Conservation (phyloP, 805 yeast species). For the Hanseniaspora meyeri region DNA sequence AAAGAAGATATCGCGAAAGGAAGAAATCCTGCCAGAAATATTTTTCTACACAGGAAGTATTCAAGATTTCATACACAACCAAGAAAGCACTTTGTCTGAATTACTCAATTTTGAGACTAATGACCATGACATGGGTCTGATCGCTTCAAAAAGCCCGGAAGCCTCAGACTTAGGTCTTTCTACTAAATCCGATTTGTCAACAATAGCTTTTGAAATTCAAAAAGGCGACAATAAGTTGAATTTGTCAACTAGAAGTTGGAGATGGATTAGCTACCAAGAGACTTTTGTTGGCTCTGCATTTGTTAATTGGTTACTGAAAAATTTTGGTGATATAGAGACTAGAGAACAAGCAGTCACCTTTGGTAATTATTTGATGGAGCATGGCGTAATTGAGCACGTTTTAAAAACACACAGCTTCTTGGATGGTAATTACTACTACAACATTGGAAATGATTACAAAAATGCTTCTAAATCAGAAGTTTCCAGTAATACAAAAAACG, state of each 20-base stretch:
- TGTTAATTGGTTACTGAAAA: conserved; percentile 72
- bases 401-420: conserved; percentile 70
- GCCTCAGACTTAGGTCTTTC: conserved; percentile 28
- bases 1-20: conserved; percentile 26
- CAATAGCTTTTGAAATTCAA: conserved; percentile 55
- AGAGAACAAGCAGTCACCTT: conserved; percentile 72
- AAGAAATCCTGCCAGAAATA: conserved; percentile 58
- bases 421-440: conserved; percentile 89
- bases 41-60: conserved; percentile 79
- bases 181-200: conserved; percentile 38
- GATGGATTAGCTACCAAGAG: conserved; percentile 60
- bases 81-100: conserved; percentile 34
- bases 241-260: conserved; percentile 80
- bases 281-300: conserved; percentile 79
- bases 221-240: conserved; percentile 45
- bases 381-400: conserved; percentile 67
- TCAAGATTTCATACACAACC: conserved; percentile 48
- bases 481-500: neutral
- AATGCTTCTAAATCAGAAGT: conserved; percentile 14
- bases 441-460: conserved; percentile 45
- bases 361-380: conserved; percentile 67
- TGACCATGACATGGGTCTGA: conserved; percentile 12
- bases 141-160: neutral
- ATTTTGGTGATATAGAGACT: conserved; percentile 65
- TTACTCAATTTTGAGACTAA: conserved; percentile 26